Evolutionary conservation across 371 early-diverging fungal species (phyloP), one percentile per base, ranked within the genome.

Genomic region (Mortierella sp.): DNA sequence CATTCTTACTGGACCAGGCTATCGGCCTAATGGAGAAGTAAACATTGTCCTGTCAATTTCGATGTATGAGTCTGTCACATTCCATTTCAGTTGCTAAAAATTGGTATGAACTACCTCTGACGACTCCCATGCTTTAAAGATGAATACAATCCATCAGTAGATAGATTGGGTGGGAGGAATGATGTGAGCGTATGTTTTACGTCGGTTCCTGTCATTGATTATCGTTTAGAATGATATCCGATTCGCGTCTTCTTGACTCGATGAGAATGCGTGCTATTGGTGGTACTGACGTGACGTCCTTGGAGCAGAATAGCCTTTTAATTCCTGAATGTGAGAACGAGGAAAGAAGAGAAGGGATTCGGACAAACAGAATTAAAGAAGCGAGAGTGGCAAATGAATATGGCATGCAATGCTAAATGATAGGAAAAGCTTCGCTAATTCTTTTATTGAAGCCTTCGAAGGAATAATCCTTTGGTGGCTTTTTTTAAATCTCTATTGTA

Each of bases 1-100:
- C 64, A 54, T 80, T 80, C 71, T 74, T 74, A 53, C 64, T 64
- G 12, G 80, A 80, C 80, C 80, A 80, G 19, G 80, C 80, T 19
- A 80, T 66, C 3, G 80, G 80, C 28, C 80, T 80, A 59, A 51
- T 2, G 22, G 4, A 53, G 32, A 40, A 55, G 49, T 58, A 26
- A 37, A 43, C 34, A 47, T 35, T 53, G 54, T 22, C 34, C 23
- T 8, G 35, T 58, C 31, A 28, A 32, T 58, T 28, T 35, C 23
- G 15, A 15, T 26, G 28, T 54, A 12, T 19, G 10, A 19, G 31
- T 54, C 29, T 15, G 5, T 9, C n/a, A 28, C 26, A 54, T 54
- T 54, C 31, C 13, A 12, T 0, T 23, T 54, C 47, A 47, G 17
- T 47, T 47, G 47, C 47, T 7, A 47, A 17, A 47, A 17, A 47